Evolutionary conservation across 495 filamentous ascomycete species (phyloP).

Genomic region (Talaromyces liani): DNA sequence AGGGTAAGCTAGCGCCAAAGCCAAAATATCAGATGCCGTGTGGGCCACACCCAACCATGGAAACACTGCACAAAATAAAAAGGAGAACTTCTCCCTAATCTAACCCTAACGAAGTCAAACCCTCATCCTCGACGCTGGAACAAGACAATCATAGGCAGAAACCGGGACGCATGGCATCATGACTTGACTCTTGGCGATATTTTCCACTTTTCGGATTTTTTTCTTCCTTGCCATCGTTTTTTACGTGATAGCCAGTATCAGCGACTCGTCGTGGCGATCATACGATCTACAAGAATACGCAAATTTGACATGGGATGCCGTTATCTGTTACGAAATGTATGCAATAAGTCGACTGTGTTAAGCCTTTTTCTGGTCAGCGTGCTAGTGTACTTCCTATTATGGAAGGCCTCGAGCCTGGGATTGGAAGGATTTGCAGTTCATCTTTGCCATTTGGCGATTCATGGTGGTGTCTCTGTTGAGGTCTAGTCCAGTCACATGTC

Average conservation of each 20-base stretch:
- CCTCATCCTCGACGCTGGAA: background rate
- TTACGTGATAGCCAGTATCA: background rate
- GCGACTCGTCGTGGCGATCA: background rate
- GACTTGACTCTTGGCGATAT: background rate
- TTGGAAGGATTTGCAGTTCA: background rate
- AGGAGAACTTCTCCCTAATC: background rate
- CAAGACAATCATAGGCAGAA: background rate
- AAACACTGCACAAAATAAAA: background rate
- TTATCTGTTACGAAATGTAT: background rate
- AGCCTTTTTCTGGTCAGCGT: background rate
- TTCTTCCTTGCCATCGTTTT: background rate
- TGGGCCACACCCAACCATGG: background rate
- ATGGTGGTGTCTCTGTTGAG: background rate
- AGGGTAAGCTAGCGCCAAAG: background rate
- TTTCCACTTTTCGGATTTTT: background rate
- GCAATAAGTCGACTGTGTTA: background rate
- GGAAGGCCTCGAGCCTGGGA: background rate
- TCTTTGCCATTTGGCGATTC: background rate
- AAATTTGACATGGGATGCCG: background rate
- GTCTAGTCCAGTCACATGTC: background rate
- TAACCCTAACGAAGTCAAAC: background rate
- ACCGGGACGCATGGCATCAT: background rate
- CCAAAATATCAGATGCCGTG: slow-evolving; percentile 1
- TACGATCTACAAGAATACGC: background rate
- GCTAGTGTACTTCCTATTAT: background rate